Conservation (phyloP, 2,329 filamentous ascomycete genomes). For the Xylariaceae sp. region DNA sequence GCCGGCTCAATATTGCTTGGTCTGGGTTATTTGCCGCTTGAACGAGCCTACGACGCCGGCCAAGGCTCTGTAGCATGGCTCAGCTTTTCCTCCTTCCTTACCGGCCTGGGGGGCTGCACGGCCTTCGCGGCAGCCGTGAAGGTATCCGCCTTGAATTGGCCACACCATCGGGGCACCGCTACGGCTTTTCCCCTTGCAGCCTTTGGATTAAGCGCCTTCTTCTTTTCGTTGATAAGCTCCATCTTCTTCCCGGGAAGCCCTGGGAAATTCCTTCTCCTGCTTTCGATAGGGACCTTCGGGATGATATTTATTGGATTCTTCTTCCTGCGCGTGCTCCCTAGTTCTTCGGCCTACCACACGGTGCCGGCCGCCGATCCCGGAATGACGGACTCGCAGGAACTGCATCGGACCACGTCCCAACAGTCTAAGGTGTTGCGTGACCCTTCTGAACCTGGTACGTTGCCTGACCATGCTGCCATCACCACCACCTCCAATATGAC, state of each 20-base stretch:
- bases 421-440: constrained; percentile 48
- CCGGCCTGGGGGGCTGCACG: constrained; percentile 86
- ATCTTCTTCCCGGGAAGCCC: constrained; percentile 84
- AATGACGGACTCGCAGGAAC: constrained; percentile 46
- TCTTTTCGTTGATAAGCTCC: constrained; percentile 83
- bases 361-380: constrained; percentile 52
- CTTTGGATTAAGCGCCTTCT: constrained; percentile 94
- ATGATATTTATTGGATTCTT: constrained; percentile 81
- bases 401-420: constrained; percentile 50
- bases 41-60: constrained; percentile 76
- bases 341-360: constrained; percentile 57
- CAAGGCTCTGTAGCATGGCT: constrained; percentile 64
- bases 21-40: constrained; percentile 84
- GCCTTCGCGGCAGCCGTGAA: constrained; percentile 92
- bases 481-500: constrained; percentile 43
- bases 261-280: constrained; percentile 77
- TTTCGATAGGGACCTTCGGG: constrained; percentile 78
- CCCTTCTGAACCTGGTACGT: constrained; percentile 71
- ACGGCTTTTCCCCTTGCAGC: constrained; percentile 92
- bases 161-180: constrained; percentile 86
- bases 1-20: constrained; percentile 75
- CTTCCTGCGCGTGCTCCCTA: constrained; percentile 79
- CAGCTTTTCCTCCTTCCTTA: constrained; percentile 84
- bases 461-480: constrained; percentile 37
- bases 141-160: constrained; percentile 86